Base-by-base conservation (phyloP, 2,329 filamentous ascomycete genomes). In the Apiospora kogelbergensis region DNA sequence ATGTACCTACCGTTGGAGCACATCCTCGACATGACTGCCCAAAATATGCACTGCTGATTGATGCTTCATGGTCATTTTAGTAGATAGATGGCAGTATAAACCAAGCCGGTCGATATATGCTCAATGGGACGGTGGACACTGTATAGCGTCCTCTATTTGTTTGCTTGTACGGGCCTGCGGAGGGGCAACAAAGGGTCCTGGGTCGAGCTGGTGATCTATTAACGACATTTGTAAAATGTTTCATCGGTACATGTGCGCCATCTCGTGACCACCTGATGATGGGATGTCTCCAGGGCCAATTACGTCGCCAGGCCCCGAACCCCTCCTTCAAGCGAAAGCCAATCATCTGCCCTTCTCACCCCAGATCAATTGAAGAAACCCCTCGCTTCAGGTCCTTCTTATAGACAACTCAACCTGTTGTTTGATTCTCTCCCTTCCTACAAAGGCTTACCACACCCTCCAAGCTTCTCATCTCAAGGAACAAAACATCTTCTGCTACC, bases 351-450 rank as follows among this genome's bases (percentile, higher is more conserved):
- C 30, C 30, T 60, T n/a, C 33, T 60, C 30, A 37, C 53, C 53
- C 53, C 53, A 60, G 26, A 60, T 60, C 53, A 60, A 60, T 60
- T 60, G 53, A 60, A 60, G 53, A 60, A 60, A 60, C 53, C 53
- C 53, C 53, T 60, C 53, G 53, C 53, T 60, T 7, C 53, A 60
- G 20, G 53, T 37, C 10, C 30, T 60, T 60, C 30, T 60, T 37
- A 60, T n/a, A 53, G 46, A 15, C 46, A 48, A 15, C 40, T 60
- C 53, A 37, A 60, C 30, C 30, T 33, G 53, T 60, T 60, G 53
- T 60, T 60, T 60, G 53, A n/a, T n/a, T 60, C 30, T 9, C 30
- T 60, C 37, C 53, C 53, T 37, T 60, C 20, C 30, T 37, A 60
- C 53, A 60, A 60, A 37, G 53, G 30, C 53, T 57, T 57, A n/a